Evolutionary conservation across 768 basidiomycete genomes (phyloP), one percentile per base, ranked within the genome.

Genomic region (Cystobasidium tubakii): DNA sequence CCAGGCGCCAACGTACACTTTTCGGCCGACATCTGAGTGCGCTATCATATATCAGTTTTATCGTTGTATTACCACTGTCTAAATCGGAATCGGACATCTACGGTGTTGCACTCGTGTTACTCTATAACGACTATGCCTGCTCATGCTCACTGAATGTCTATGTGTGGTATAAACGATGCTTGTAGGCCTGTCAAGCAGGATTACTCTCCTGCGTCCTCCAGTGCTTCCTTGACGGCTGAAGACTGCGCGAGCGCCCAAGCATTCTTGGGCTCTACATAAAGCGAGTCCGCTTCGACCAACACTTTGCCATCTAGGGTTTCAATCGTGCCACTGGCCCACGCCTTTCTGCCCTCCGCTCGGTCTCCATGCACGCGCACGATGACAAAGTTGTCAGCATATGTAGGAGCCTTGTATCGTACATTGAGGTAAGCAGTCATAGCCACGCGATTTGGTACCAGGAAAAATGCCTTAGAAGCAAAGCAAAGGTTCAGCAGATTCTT

Each of bases 391-490:
- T 73, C 39, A 21, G 62, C 76, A 36, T 74, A 73, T 1, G 62
- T 71, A 0, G 95, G 95, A 1, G 91, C 89, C 66, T 86, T 87
- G 82, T 93, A 99, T 77, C 88, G 87, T 62, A 97, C 81, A 23
- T 84, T 84, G 53, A 99, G 84, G 53, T 86, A 89, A 1, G 94
- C 95, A 0, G 95, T 99, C 13, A 98, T 94, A 21, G 91, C 95
- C 50, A 98, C 88, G 79, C 90, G 88, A 25, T 90, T 88, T 0
- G 93, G 92, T 0, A 98, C 83, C 79, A 92, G 91, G 62, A 85
- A 84, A 50, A 94, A 85, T 13, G 95, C 92, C 92, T 95, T 76
- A n/a, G 67, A 0, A 72, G 15, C 13, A 62, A 36, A 23, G 1
- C 54, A 55, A 25, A 27, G 42, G 7, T 25, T 1, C 66, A 42